Percentiles rank a stretch among this genome's conserved stretches.
These are phyloP conservation scores for Gloeopeniophorella convolvens DNA, from an alignment of 768 basidiomycete genomes.

Conservation along the genomic window DNA sequence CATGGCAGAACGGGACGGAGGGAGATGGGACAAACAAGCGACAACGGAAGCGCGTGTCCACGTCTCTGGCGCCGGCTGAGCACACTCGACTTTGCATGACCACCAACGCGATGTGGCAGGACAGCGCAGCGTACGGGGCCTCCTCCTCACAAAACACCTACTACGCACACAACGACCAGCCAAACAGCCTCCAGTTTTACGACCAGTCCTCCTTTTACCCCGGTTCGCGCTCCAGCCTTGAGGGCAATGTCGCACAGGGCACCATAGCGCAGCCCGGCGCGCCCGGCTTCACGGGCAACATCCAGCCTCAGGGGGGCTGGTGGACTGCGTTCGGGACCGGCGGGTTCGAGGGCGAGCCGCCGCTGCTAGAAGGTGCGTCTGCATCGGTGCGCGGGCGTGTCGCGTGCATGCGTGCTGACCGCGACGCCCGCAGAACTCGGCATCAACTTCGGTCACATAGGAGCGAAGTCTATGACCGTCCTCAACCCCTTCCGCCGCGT, in stretches of 20 bases:
- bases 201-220: conserved; percentile 58
- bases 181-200: conserved; percentile 70
- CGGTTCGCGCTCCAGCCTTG: conserved; percentile 68
- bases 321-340: conserved; percentile 96
- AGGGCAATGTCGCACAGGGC: conserved; percentile 59
- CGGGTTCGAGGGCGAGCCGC: conserved; percentile 93
- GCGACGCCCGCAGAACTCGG: conserved; percentile 65
- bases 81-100: conserved; percentile 5
- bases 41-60: too few relatives aligned
- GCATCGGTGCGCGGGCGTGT: background rate
- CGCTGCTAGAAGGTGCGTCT: conserved; percentile 80
- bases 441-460: conserved; percentile 96
- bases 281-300: conserved; percentile 61
- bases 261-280: conserved; percentile 41
- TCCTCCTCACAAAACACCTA: conserved; percentile 56
- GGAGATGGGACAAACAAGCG: background rate
- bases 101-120: conserved; percentile 63
- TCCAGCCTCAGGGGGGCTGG: conserved; percentile 73
- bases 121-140: conserved; percentile 50
- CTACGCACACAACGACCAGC: conserved; percentile 40
- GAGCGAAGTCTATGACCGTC: conserved; percentile 89
- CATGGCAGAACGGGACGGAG: conserved; percentile 7
- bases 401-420: background rate
- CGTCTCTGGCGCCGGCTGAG: conserved; percentile 1
- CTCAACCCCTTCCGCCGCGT: conserved; percentile 84